Evolutionary conservation across 2,329 filamentous ascomycete species (phyloP), one percentile per base, ranked within the genome.

Genomic region (Pezicula rhizophila): DNA sequence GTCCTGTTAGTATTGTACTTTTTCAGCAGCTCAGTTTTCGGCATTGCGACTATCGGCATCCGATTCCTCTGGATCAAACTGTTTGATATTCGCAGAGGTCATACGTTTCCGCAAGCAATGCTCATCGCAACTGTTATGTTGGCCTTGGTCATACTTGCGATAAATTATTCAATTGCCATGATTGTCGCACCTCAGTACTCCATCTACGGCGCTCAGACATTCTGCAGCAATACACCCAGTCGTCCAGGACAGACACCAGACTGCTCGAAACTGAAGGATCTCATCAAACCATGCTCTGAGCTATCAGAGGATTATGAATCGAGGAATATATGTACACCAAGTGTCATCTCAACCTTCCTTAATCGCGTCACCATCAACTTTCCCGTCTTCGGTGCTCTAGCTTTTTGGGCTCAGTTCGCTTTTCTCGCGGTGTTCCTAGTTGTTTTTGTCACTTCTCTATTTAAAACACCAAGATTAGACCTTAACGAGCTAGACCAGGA

Each of bases 161-260:
- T 95, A 67, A 96, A 97, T 71, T 99, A 97, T 67, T 82, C 89
- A 8, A 74, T 97, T 38, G 86, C 89, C 49, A 96, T 95, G 85
- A 77, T 97, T 53, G 82, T 96, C n/a, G 93, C 90, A 5, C 93
- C 93, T 1, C 91, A 97, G 64, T 99, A 99, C 65, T 82, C 92
- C 42, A 95, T 86, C 47, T 99, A 89, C 64, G 93, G 93, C 44
- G 89, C 91, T 0, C 93, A 99, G 67, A 96, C 87, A 1, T 96
- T 91, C 71, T 99, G 93, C 69, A 84, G 89, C 60, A 82, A 85
- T 54, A 75, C 82, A 31, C 77, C 83, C 2, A 72, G 72, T 34
- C 72, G 79, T 49, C 76, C 79, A 0, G 82, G 81, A 49, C 77
- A 78, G 54, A 81, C 84, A 58, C 86, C 89, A 6, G 83, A 95